These are phyloP conservation scores for Rhodosorus marinus DNA, from an alignment of 23 red algal genomes.

Conservation along the genomic window DNA sequence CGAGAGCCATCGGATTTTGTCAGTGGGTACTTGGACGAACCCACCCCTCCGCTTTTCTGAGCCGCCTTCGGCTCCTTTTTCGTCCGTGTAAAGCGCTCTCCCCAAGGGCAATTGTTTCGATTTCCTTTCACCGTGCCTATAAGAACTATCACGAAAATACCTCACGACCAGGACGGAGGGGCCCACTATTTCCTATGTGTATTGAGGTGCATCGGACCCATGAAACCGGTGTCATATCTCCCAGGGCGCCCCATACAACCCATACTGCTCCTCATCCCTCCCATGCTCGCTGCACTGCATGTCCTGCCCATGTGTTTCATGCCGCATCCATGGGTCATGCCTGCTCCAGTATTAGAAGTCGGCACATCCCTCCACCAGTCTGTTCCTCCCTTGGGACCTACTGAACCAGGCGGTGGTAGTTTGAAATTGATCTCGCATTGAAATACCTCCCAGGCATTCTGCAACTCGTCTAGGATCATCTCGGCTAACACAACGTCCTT, in stretches of 20 bases:
- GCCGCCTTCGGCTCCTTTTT: no score
- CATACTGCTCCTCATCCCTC: slow-evolving; percentile 24
- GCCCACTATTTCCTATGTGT: no score
- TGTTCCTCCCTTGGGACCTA: slow-evolving; percentile 27
- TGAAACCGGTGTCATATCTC: slow-evolving; percentile 43
- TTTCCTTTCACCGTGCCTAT: no score
- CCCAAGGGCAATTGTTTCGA: no score
- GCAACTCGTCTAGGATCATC: slow-evolving; percentile 59
- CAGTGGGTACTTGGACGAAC: no score
- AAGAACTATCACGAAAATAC: no score
- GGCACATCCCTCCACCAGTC: no score
- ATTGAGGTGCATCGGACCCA: no score
- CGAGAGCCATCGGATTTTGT: no score
- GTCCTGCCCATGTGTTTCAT: slow-evolving; percentile 13
- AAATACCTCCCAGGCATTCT: slow-evolving; percentile 67
- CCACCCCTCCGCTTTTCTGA: no score
- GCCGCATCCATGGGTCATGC: slow-evolving; percentile 6
- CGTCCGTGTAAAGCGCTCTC: no score
- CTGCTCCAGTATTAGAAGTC: not conserved
- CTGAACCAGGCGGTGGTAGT: slow-evolving; percentile 49
- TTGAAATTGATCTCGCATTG: slow-evolving; percentile 46
- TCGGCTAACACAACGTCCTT: slow-evolving; percentile 56
- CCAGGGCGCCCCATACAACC: slow-evolving; percentile 24
- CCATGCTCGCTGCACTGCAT: slow-evolving; percentile 6
- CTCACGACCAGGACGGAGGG: no score